A percentile compares a stretch with the other conserved stretches of the same genome.
Conservation (phyloP, 176 grass and related monocot genomes). For the Microstegium vimineum region DNA sequence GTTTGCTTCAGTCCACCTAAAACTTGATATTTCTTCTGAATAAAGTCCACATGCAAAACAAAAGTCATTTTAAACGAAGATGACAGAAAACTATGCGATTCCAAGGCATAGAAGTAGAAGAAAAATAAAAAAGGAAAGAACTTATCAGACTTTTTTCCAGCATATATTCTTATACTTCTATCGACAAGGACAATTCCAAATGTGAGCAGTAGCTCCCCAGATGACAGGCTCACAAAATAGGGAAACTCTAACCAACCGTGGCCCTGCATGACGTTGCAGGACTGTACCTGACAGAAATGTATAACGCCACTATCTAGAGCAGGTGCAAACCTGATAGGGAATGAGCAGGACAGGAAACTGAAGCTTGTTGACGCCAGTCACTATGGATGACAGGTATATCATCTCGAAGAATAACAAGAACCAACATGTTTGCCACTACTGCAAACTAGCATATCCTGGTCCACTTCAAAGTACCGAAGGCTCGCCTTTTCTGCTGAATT, state of each 20-base stretch:
- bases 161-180: no score
- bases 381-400: slow-evolving; percentile 28
- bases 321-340: slow-evolving; percentile 25
- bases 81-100: not conserved
- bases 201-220: not conserved
- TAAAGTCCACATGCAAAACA: not conserved
- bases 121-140: not conserved
- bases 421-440: slow-evolving; percentile 42
- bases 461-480: slow-evolving; percentile 40
- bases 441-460: slow-evolving; percentile 47
- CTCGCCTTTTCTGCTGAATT: slow-evolving; percentile 57
- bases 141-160: not conserved
- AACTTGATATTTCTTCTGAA: not conserved
- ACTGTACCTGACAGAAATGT: slow-evolving; percentile 27
- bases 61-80: not conserved
- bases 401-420: slow-evolving; percentile 35
- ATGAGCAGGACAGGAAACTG: slow-evolving; percentile 33
- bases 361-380: slow-evolving; percentile 23
- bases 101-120: not conserved
- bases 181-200: no score
- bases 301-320: slow-evolving; percentile 19
- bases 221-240: not conserved
- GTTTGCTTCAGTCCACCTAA: not conserved
- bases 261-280: slow-evolving; percentile 5
- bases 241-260: not conserved